Evolutionary conservation across 2,329 filamentous ascomycete species (phyloP), one percentile per base, ranked within the genome.

Genomic region (Rhexocercosporidium sp.): DNA sequence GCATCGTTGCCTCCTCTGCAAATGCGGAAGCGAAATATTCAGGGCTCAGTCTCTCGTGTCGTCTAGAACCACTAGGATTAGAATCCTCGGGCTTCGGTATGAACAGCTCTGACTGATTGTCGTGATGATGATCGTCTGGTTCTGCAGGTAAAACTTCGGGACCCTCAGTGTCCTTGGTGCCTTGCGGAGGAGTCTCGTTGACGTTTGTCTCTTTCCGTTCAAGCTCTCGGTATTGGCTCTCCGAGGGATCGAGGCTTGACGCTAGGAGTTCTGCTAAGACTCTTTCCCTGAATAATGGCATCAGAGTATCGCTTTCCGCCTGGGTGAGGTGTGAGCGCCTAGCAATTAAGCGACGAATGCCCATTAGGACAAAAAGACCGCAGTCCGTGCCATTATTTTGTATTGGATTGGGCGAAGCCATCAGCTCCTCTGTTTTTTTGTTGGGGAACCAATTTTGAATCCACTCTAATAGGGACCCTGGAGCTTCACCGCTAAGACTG

Each of bases 201-300:
- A 31, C 54, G 31, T 67, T 39, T 62, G 56, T 46, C 53, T 69
- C 65, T 41, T 44, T 62, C 20, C 1, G 20, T 60, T 63, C 54
- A 7, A 69, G 56, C 29, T 65, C 68, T 62, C 60, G 31, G 51
- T 57, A 65, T 37, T 69, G 29, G 56, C 22, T 49, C 39, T 49
- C 53, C 44, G 59, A 60, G 41, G 68, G 68, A n/a, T 69, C 49
- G 41, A 69, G 68, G 60, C 51, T 62, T 49, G 25, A 62, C 60
- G 68, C 62, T 65, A 69, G 41, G 59, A 69, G 68, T 51, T 69
- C 65, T 1, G 65, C 63, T 29, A 70, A 60, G 56, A 70, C 64
- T 31, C 41, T 68, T 64, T 70, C 39, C 47, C 66, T 66, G 59
- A 68, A 66, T 20, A 14, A 31, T 59, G 57, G 68, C 41, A 70